These are phyloP conservation scores for Aureobasidium melanogenum DNA, from an alignment of 2,329 filamentous ascomycete genomes.

Conservation along the genomic window DNA sequence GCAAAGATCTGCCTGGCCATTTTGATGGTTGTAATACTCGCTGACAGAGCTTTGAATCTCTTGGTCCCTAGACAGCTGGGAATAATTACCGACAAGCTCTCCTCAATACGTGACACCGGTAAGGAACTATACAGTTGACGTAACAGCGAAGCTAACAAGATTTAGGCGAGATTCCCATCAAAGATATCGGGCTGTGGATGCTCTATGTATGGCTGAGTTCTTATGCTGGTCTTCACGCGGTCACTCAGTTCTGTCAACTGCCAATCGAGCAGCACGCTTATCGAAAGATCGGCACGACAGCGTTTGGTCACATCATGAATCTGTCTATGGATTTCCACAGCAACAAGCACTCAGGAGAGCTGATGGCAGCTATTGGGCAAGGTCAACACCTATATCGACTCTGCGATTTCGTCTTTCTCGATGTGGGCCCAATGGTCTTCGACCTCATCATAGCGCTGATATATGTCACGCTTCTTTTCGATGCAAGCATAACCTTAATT, in stretches of 20 bases:
- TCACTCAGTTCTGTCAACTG: constrained; percentile 45
- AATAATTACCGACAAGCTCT: constrained; percentile 63
- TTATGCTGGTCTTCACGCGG: constrained; percentile 41
- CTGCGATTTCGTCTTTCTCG: constrained; percentile 51
- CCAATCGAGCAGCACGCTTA: constrained; percentile 51
- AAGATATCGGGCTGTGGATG: constrained; percentile 44
- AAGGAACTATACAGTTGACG: constrained; percentile 13
- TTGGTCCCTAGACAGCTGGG: constrained; percentile 75
- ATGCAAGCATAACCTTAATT: constrained; percentile 49
- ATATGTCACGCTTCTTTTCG: constrained; percentile 55
- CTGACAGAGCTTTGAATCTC: constrained; percentile 63
- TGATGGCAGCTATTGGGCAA: constrained; percentile 57
- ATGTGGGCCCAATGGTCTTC: constrained; percentile 51
- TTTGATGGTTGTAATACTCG: constrained; percentile 59
- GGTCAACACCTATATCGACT: constrained; percentile 52
- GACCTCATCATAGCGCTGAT: constrained; percentile 54
- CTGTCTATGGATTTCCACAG: constrained; percentile 64
- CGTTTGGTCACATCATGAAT: constrained; percentile 60
- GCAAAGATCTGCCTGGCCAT: constrained; percentile 61
- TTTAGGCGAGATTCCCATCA: constrained; percentile 37
- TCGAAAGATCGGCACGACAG: constrained; percentile 48
- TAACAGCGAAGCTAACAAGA: not conserved
- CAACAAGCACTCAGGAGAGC: constrained; percentile 53
- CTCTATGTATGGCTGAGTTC: constrained; percentile 42
- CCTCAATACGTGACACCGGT: constrained; percentile 37